Evolutionary conservation across 352 stramenopile genomes (phyloP).

Genomic region (Globisporangium nodosum): DNA sequence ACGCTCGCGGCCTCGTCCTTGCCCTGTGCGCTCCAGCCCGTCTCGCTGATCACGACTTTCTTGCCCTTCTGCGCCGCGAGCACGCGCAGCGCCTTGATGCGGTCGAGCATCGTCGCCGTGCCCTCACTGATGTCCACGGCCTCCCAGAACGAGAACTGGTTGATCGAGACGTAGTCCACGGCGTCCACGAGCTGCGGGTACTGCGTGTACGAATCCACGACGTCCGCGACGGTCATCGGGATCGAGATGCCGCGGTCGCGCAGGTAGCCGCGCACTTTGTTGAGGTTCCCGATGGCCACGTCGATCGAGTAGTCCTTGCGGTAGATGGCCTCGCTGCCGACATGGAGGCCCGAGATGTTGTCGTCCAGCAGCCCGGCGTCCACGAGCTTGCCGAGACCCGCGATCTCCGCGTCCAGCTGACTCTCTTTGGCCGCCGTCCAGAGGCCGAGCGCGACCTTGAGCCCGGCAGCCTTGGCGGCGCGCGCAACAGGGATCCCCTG

Average conservation of each 20-base stretch:
- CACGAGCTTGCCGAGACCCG: slow-evolving; percentile 34
- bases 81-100: slow-evolving; percentile 39
- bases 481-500: slow-evolving; percentile 39
- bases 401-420: slow-evolving; percentile 41
- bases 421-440: slow-evolving; percentile 35
- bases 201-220: slow-evolving; percentile 64
- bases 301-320: slow-evolving; percentile 40
- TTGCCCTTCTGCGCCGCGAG: slow-evolving; percentile 46
- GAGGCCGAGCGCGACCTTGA: slow-evolving; percentile 60
- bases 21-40: slow-evolving; percentile 55
- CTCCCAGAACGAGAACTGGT: slow-evolving; percentile 83
- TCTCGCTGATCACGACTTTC: slow-evolving; percentile 61
- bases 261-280: slow-evolving; percentile 50
- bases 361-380: slow-evolving; percentile 31
- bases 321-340: slow-evolving; percentile 71
- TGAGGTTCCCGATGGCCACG: slow-evolving; percentile 53
- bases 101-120: slow-evolving; percentile 40
- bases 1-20: slow-evolving; percentile 21
- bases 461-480: slow-evolving; percentile 32
- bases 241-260: slow-evolving; percentile 31
- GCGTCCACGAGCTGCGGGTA: slow-evolving; percentile 52
- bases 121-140: slow-evolving; percentile 38
- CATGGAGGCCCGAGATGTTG: slow-evolving; percentile 46
- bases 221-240: slow-evolving; percentile 62
- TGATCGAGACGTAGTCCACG: slow-evolving; percentile 65